Percentiles rank a stretch among this genome's conserved stretches.
phyloP scores from a whole-genome alignment of 2,329 filamentous ascomycete species.

The Alternaria triticina region DNA sequence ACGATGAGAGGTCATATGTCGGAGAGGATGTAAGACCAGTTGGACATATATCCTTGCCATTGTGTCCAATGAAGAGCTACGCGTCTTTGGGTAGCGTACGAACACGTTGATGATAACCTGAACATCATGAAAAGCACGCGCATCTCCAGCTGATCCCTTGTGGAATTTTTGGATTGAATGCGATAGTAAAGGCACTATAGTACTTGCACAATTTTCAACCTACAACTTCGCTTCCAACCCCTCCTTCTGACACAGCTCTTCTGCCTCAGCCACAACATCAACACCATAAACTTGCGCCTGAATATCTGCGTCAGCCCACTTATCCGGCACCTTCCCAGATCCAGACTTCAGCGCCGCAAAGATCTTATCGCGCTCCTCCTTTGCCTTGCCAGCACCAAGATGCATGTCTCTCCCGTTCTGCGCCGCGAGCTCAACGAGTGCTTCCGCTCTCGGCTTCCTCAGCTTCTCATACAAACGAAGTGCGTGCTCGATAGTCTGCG shows the following conservation, averaged over 20 bases:
- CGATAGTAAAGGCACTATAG: neutral
- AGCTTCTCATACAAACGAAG: conserved; percentile 63
- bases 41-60: neutral
- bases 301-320: conserved; percentile 60
- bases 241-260: conserved; percentile 51
- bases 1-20: conserved; percentile 27
- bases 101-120: neutral
- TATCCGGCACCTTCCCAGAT: conserved; percentile 56
- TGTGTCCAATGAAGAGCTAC: neutral
- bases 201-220: neutral
- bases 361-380: conserved; percentile 63
- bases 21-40: conserved; percentile 18
- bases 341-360: conserved; percentile 57
- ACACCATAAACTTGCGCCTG: conserved; percentile 57
- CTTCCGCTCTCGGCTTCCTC: conserved; percentile 63
- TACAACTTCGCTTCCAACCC: conserved; percentile 34
- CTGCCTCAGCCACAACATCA: conserved; percentile 54
- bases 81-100: neutral
- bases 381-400: conserved; percentile 63
- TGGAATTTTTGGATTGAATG: neutral
- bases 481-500: conserved; percentile 58
- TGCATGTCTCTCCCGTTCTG: conserved; percentile 62
- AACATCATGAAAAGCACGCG: neutral
- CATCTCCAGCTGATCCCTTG: neutral
- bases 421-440: conserved; percentile 63